Base-by-base conservation (phyloP, 371 early-diverging fungal species). In the Encephalitozoon intestinalis region DNA sequence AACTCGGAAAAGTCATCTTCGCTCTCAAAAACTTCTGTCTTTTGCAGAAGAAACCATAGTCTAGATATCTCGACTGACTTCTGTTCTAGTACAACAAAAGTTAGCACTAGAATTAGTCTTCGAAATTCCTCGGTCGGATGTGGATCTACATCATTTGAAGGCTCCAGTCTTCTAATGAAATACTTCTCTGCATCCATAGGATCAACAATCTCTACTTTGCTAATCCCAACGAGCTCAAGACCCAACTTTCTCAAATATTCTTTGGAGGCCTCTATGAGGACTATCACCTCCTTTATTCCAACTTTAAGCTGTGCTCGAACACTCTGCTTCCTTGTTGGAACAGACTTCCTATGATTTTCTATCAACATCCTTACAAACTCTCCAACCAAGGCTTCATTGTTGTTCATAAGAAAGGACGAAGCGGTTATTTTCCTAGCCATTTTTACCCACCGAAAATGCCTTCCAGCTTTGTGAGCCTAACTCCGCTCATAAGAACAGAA, bases 401-500 rank as follows among this genome's bases (percentile, higher is more conserved):
- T 15, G 21, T 64, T n/a, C 73, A 72, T 72, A 18, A 34, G 23
- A 23, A 41, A 41, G 46, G 63, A n/a, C 34, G 12, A 54, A 28
- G 11, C 34, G 28, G 58, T 30, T 58, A 58, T 58, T 58, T 58
- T 58, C 37, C 5, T 18, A 7, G 6, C 0, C 18, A 34, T 58
- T 18, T 18, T 58, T 58, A 58, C 58, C 58, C 58, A 58, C 58
- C 8, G 6, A 7, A 58, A 58, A 58, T 58, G 58, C 21, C 58
- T n/a, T 58, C 58, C 21, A 58, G 58, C 58, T 58, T 58, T 58
- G 58, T 77, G 21, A 73, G 44, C 12, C 54, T 65, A 18, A 77
- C 31, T 1, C 75, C 75, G 37, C 44, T 79, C 28, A 68, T 79
- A 30, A 28, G n/a, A 25, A 31, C 76, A 8, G 66, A 21, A 26